A percentile compares a stretch with the other conserved stretches of the same genome.
These are phyloP conservation scores for Aureobasidium leucospermi DNA, from an alignment of 2,329 filamentous ascomycete genomes.

Conservation along the genomic window DNA sequence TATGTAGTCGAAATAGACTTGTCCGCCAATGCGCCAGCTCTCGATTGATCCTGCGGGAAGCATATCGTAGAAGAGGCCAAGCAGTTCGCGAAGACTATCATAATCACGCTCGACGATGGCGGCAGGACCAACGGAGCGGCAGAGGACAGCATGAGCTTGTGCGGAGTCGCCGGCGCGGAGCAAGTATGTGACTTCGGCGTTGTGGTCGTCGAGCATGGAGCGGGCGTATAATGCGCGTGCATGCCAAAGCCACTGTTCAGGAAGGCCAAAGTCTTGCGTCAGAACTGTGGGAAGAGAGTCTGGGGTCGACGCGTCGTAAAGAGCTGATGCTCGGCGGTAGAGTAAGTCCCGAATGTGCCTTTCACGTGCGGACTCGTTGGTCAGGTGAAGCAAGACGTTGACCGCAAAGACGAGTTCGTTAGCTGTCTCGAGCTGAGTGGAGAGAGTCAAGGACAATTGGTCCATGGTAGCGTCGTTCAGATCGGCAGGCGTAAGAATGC, in stretches of 20 bases:
- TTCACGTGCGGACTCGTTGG: slow-evolving; percentile 19
- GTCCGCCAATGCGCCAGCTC: slow-evolving; percentile 72
- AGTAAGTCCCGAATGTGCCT: slow-evolving; percentile 41
- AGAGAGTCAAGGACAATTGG: slow-evolving; percentile 50
- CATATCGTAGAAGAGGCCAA: slow-evolving; percentile 59
- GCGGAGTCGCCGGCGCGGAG: slow-evolving; percentile 67
- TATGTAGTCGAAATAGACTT: slow-evolving; percentile 65
- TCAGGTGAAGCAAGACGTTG: slow-evolving; percentile 28
- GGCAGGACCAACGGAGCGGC: slow-evolving; percentile 70
- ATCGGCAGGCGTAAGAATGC: slow-evolving; percentile 16
- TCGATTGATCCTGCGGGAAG: slow-evolving; percentile 39
- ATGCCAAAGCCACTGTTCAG: slow-evolving; percentile 73
- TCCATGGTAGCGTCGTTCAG: slow-evolving; percentile 47
- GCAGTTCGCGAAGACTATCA: slow-evolving; percentile 57
- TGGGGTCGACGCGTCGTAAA: slow-evolving; percentile 62
- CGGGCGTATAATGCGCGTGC: slow-evolving; percentile 79
- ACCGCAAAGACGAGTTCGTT: slow-evolving; percentile 19
- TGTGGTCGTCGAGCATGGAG: slow-evolving; percentile 60
- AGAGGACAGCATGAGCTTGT: slow-evolving; percentile 79
- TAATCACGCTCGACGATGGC: slow-evolving; percentile 80
- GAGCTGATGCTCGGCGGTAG: slow-evolving; percentile 57
- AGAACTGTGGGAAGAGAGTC: slow-evolving; percentile 22
- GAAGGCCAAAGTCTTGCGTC: slow-evolving; percentile 47
- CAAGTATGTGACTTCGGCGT: slow-evolving; percentile 68
- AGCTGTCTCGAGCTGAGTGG: slow-evolving; percentile 27